A percentile compares a stretch with the other conserved stretches of the same genome.
These are phyloP conservation scores for Pestalotiopsis fici DNA, from an alignment of 2,329 filamentous ascomycete species.

Conservation along the genomic window DNA sequence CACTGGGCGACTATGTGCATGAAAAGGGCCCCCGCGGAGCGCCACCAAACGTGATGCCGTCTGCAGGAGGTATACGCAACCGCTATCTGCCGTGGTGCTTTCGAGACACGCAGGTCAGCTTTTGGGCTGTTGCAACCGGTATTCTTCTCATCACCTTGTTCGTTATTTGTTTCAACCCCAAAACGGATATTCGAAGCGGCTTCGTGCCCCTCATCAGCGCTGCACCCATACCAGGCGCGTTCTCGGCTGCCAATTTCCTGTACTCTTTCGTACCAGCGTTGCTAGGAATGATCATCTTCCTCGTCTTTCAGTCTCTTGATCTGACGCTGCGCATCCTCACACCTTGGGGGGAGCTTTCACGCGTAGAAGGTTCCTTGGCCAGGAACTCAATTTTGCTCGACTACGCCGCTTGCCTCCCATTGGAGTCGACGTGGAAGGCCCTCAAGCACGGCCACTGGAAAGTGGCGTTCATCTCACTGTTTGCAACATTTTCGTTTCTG, in stretches of 20 bases:
- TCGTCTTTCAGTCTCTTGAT: conserved; percentile 69
- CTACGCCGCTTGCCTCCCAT: conserved; percentile 67
- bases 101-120: conserved; percentile 63
- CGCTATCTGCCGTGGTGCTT: conserved; percentile 80
- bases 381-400: conserved; percentile 67
- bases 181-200: conserved; percentile 64
- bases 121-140: conserved; percentile 62
- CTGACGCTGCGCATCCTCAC: conserved; percentile 65
- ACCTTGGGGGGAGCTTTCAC: conserved; percentile 67
- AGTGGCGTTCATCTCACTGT: conserved; percentile 61
- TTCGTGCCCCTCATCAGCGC: conserved; percentile 71
- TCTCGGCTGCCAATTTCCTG: conserved; percentile 85
- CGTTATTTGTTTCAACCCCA: conserved; percentile 75
- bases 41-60: conserved; percentile 44
- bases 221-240: conserved; percentile 62
- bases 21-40: conserved; percentile 29
- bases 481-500: conserved; percentile 59
- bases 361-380: conserved; percentile 60
- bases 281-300: conserved; percentile 66
- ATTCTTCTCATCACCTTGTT: conserved; percentile 71
- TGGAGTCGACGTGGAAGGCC: conserved; percentile 61
- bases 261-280: conserved; percentile 76
- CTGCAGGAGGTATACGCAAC: conserved; percentile 55
- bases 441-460: conserved; percentile 64
- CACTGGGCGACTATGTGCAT: conserved; percentile 23